Evolutionary conservation across 768 basidiomycete species (phyloP).

Genomic region (Mycena alexandri): DNA sequence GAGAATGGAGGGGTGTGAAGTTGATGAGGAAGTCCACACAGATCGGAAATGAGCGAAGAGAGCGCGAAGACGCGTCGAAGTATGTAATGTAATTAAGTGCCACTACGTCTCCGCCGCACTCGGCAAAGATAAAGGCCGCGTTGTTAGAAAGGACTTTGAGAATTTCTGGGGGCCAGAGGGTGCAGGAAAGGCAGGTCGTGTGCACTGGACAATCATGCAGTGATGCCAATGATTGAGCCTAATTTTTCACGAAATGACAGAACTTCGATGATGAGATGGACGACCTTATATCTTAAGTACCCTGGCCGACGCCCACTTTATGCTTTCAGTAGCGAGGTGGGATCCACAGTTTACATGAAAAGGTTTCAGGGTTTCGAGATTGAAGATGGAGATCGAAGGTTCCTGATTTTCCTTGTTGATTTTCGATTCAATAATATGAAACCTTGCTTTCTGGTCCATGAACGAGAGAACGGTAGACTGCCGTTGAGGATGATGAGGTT

Average conservation of each 20-base stretch:
- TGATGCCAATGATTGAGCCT: neutral
- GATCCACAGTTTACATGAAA: no score
- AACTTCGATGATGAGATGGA: neutral
- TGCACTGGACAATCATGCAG: neutral
- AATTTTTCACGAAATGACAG: neutral
- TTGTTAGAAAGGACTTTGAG: no score
- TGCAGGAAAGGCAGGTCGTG: neutral
- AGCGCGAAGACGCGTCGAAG: slow-evolving; percentile 6
- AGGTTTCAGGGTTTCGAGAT: no score
- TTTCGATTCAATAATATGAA: no score
- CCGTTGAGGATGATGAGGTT: no score
- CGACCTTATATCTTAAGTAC: neutral
- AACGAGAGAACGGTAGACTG: no score
- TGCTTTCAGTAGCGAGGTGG: neutral
- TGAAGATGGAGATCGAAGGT: no score
- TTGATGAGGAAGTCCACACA: slow-evolving; percentile 6
- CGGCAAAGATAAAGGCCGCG: neutral
- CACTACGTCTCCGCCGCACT: slow-evolving; percentile 11
- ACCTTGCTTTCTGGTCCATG: no score
- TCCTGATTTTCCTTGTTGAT: no score
- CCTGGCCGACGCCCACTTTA: neutral
- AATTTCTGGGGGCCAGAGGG: neutral
- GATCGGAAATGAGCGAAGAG: slow-evolving; percentile 18
- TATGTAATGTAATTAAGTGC: slow-evolving; percentile 20
- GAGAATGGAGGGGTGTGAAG: slow-evolving; percentile 14